phyloP scores from a whole-genome alignment of 192 early-diverging fungal species.

The Coemansia asiatica region DNA sequence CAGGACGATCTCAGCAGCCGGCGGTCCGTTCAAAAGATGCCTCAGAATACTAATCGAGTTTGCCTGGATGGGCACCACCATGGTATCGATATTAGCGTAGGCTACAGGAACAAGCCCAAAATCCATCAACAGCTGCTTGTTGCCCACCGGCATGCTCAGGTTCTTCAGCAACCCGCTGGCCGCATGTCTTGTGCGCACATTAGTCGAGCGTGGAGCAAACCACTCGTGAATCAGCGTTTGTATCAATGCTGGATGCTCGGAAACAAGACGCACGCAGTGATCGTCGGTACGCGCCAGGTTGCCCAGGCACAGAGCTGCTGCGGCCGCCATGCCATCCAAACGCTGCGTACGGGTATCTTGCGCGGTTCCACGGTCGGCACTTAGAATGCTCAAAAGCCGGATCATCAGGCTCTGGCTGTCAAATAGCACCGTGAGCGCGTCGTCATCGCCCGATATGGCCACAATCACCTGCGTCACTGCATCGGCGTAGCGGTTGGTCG shows the following conservation, averaged over 20 bases:
- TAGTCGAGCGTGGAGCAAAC: slow-evolving; percentile 49
- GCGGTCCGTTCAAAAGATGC: slow-evolving; percentile 19
- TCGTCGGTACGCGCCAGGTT: slow-evolving; percentile 71
- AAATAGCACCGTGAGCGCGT: slow-evolving; percentile 35
- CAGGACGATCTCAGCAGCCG: slow-evolving; percentile 2
- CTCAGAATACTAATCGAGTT: slow-evolving; percentile 46
- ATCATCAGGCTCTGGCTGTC: slow-evolving; percentile 13
- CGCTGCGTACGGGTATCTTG: slow-evolving; percentile 1
- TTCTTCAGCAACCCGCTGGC: slow-evolving; percentile 68
- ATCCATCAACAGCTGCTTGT: slow-evolving; percentile 15
- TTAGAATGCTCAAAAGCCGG: slow-evolving; percentile 21
- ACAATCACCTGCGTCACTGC: slow-evolving; percentile 43
- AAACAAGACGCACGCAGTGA: slow-evolving; percentile 63
- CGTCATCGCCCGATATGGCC: slow-evolving; percentile 44
- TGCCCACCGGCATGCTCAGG: slow-evolving; percentile 59
- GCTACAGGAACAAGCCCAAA: slow-evolving; percentile 29
- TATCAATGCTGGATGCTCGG: slow-evolving; percentile 57
- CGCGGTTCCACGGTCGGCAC: slow-evolving; percentile 8
- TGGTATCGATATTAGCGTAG: slow-evolving; percentile 19
- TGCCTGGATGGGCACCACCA: slow-evolving; percentile 48
- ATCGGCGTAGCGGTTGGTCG: slow-evolving; percentile 27
- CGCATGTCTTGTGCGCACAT: slow-evolving; percentile 58
- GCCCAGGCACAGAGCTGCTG: slow-evolving; percentile 65
- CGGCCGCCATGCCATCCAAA: slow-evolving; percentile 31
- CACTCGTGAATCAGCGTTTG: slow-evolving; percentile 55